Percentiles rank a stretch among this genome's conserved stretches.
Evolutionary conservation across 2,329 filamentous ascomycete genomes (phyloP).

Genomic region (Claviceps cyperi): DNA sequence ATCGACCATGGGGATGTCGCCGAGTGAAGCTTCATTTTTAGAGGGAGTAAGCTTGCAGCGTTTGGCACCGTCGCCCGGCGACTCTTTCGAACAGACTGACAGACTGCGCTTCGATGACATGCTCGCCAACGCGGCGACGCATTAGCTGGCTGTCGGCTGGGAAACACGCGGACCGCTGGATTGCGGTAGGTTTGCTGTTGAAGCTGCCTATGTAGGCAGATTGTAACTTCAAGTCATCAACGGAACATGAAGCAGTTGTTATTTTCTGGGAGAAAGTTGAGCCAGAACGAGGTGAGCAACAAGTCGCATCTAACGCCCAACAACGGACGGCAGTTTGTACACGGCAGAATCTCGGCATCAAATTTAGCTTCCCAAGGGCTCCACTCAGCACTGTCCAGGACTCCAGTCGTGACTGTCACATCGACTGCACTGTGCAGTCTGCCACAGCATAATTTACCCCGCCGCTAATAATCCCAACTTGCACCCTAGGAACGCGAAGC

Average conservation of each 20-base stretch:
- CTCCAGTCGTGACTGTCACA: too few relatives aligned
- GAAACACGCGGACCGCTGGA: background rate
- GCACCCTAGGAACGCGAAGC: background rate
- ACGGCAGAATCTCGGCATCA: background rate
- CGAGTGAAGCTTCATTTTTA: background rate
- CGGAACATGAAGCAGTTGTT: background rate
- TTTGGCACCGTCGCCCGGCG: constrained; percentile 16
- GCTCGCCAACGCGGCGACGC: background rate
- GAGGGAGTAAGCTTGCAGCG: constrained; percentile 8
- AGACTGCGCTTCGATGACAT: constrained; percentile 24
- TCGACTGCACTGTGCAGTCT: too few relatives aligned
- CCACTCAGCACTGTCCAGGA: too few relatives aligned
- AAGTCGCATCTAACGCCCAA: too few relatives aligned
- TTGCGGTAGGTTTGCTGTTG: background rate
- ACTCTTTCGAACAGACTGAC: constrained; percentile 15
- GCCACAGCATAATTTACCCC: background rate
- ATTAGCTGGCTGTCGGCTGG: background rate
- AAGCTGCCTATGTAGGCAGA: background rate
- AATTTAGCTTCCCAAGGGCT: background rate
- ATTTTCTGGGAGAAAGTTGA: background rate
- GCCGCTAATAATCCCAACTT: background rate
- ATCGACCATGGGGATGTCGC: background rate
- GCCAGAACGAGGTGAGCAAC: background rate
- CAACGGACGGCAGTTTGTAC: too few relatives aligned
- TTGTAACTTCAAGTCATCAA: background rate